Base-by-base conservation (phyloP, 306 rosid genomes). In the Cucurbita argyrosperma region DNA sequence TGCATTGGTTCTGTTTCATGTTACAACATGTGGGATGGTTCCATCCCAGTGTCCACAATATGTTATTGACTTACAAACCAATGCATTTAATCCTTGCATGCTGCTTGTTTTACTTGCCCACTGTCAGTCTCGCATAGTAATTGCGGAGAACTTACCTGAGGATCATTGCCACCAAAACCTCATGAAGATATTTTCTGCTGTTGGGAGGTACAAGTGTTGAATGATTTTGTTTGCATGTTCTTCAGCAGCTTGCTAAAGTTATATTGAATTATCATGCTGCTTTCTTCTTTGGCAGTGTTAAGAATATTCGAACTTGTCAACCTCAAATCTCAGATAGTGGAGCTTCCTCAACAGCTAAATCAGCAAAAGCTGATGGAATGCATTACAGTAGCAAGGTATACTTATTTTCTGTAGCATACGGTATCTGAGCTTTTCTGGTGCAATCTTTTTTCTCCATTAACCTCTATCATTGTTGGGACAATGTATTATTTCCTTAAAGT, bases 81-180 rank as follows among this genome's bases (percentile, higher is more conserved):
- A 72, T 52, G 63, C 50, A 52, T 72, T 35, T 55, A 68, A 23
- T 74, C 42, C 72, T 65, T 50, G 53, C 71, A 49, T 61, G 26
- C 72, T 70, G 51, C 80, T 46, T 68, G 52, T 76, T 78, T 56
- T 72, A 62, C 74, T 53, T 79, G 60, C 68, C 67, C 75, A 45
- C 71, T 38, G 40, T 60, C 79, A 94, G 98, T 88, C 95, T 61
- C 97, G 98, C 79, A 86, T 94, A 77, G 87, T 90, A 79, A 86
- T 94, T 45, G 98, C 98, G 57, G 98, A 90, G 85, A 94, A 94
- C 81, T 85, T 94, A 86, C 98, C 98, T 2, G 98, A 94, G 81
- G 98, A 94, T 79, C 98, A 94, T 81, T 90, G 97, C 90, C 98
- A 94, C 86, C 98, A 90, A 81, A 94, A 91, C 86, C 96, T 91